Percentiles rank a stretch among this genome's conserved stretches.
Conservation (phyloP, 768 basidiomycete species). For the Trametes gibbosa region DNA sequence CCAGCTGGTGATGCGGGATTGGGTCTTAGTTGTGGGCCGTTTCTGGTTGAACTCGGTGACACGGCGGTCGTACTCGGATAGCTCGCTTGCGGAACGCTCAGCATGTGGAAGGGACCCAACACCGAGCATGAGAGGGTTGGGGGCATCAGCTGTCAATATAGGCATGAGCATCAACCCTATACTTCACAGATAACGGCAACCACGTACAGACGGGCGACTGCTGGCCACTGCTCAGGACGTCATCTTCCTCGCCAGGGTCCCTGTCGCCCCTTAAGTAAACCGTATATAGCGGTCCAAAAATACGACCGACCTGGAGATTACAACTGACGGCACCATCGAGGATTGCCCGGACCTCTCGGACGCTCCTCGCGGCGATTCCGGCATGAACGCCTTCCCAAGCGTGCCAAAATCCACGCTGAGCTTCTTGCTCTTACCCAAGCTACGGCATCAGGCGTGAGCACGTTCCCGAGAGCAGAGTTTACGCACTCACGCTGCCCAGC, state of each 20-base stretch:
- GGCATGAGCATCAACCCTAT: background rate
- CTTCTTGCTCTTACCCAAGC: slow-evolving; percentile 28
- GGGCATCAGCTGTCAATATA: slow-evolving; percentile 17
- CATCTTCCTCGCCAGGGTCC: slow-evolving; percentile 51
- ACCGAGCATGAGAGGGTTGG: slow-evolving; percentile 21
- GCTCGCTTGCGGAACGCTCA: slow-evolving; percentile 26
- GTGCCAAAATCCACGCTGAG: slow-evolving; percentile 31
- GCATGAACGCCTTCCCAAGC: slow-evolving; percentile 20
- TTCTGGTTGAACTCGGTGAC: slow-evolving; percentile 40
- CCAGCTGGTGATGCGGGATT: slow-evolving; percentile 52
- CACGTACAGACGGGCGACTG: slow-evolving; percentile 64
- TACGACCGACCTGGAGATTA: slow-evolving; percentile 38
- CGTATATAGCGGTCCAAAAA: background rate
- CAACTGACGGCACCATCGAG: slow-evolving; percentile 36
- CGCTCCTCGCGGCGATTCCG: slow-evolving; percentile 24
- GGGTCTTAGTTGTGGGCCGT: slow-evolving; percentile 38
- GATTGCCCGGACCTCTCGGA: slow-evolving; percentile 21
- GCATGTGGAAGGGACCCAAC: slow-evolving; percentile 21
- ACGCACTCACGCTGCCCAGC: slow-evolving; percentile 45
- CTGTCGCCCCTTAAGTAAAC: slow-evolving; percentile 1
- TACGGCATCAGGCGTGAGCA: background rate
- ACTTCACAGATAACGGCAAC: background rate
- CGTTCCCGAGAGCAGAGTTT: background rate
- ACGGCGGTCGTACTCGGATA: slow-evolving; percentile 34
- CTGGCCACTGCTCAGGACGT: slow-evolving; percentile 76